Conservation (phyloP, 305 asterid species). For the Fraxinus sp. region DNA sequence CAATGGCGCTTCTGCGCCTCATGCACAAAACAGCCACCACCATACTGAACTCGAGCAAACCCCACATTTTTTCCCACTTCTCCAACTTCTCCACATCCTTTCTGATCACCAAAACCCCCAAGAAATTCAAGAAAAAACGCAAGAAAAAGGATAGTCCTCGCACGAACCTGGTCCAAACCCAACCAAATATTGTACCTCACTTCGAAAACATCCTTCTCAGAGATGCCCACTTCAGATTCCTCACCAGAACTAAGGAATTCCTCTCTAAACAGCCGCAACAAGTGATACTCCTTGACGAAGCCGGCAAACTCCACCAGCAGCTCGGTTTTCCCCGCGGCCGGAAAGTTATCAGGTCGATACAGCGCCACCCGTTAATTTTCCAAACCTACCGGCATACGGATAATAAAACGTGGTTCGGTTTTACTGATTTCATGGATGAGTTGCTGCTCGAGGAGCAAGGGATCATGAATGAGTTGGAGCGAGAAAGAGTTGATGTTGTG, state of each 20-base stretch:
- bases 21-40: conserved; percentile 23
- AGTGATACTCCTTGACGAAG: conserved; percentile 73
- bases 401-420: conserved; percentile 78
- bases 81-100: conserved; percentile 77
- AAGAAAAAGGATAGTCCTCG: conserved; percentile 70
- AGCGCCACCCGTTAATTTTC: conserved; percentile 64
- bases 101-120: conserved; percentile 78
- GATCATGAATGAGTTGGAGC: conserved; percentile 47
- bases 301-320: conserved; percentile 76
- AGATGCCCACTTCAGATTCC: conserved; percentile 68
- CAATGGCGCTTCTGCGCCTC: conserved; percentile 40
- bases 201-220: conserved; percentile 59
- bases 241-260: conserved; percentile 61
- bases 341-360: conserved; percentile 57
- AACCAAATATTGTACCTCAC: conserved; percentile 53
- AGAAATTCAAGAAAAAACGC: conserved; percentile 67
- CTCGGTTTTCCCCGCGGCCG: conserved; percentile 91
- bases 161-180: conserved; percentile 64
- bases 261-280: conserved; percentile 70
- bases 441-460: conserved; percentile 44
- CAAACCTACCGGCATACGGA: conserved; percentile 70
- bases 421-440: conserved; percentile 61
- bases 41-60: conserved; percentile 27
- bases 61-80: conserved; percentile 21
- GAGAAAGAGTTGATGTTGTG: conserved; percentile 52